phyloP scores from a whole-genome alignment of 345 rosid genomes.

The Clarkia xantiana region DNA sequence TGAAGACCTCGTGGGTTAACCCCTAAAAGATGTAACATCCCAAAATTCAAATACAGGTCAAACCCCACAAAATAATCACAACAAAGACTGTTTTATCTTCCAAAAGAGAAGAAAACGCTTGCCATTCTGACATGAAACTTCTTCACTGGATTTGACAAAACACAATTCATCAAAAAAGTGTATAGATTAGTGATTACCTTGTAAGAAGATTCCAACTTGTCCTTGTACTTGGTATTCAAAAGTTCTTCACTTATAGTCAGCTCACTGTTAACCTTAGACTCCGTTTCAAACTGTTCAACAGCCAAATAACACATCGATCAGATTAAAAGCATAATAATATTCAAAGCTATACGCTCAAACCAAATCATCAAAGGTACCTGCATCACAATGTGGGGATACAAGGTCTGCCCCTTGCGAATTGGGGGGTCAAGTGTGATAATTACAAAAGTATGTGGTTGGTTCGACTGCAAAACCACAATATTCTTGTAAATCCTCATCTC shows the following conservation, averaged over 20 bases:
- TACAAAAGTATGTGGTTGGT: constrained; percentile 94
- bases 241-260: constrained; percentile 63
- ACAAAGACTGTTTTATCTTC: neutral
- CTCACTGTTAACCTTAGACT: constrained; percentile 41
- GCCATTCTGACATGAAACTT: no score
- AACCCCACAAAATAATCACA: neutral
- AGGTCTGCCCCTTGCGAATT: constrained; percentile 94
- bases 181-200: constrained; percentile 47
- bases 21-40: constrained; percentile 30
- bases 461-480: constrained; percentile 35
- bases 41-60: neutral
- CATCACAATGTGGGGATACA: constrained; percentile 87
- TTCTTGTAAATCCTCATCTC: no score
- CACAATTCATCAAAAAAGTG: neutral
- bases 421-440: constrained; percentile 92
- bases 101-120: no score
- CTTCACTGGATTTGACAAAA: no score
- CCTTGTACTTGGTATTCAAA: constrained; percentile 74
- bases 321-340: neutral
- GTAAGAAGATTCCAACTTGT: constrained; percentile 62
- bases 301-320: neutral
- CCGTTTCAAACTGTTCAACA: constrained; percentile 66
- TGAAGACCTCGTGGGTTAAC: constrained; percentile 87
- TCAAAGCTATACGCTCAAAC: neutral
- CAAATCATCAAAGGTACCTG: constrained; percentile 35